Base-by-base conservation (phyloP, 2,329 filamentous ascomycete genomes). In the Allantophomopsis cytisporea region DNA sequence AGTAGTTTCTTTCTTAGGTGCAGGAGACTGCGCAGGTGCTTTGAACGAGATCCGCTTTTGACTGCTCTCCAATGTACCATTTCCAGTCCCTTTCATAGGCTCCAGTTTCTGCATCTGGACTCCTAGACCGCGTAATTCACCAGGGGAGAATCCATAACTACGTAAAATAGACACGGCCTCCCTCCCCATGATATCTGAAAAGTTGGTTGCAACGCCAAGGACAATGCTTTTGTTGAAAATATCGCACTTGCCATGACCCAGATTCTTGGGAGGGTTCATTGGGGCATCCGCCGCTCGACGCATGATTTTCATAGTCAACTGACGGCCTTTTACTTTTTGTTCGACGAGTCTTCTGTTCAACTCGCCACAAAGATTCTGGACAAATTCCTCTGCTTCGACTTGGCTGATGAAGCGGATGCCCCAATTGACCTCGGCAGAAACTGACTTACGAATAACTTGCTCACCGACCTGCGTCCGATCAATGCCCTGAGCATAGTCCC, bases 361-460 rank as follows among this genome's bases (percentile, higher is more conserved):
- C 58, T 98, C 91, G 41, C 80, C 80, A 53, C 84, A 91, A 0
- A 98, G 64, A 47, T 84, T 91, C 44, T 76, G 66, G 21, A 96
- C 71, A 56, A 98, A 98, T 47, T 93, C 85, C 43, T 96, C 89
- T 0, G 87, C 88, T 59, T 98, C 89, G n/a, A 75, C 71, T 53
- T 95, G 86, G 43, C 73, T 93, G 48, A 91, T 76, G 55, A 98
- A 98, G 5, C 91, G 79, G 41, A 98, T 94, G 2, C 93, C 91
- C 91, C 91, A 98, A 51, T 91, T 98, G 45, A 98, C 86, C 56
- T 98, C 91, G 1, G 89, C 89, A 2, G 91, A 96, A 0, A 98
- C 86, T 0, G 89, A 96, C 55, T 96, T 98, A 39, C 91, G 78
- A 13, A 85, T 67, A 0, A 81, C 75, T 52, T 93, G 83, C 41